Base-by-base conservation (phyloP, 768 basidiomycete genomes). In the Macrocybe gigantea region DNA sequence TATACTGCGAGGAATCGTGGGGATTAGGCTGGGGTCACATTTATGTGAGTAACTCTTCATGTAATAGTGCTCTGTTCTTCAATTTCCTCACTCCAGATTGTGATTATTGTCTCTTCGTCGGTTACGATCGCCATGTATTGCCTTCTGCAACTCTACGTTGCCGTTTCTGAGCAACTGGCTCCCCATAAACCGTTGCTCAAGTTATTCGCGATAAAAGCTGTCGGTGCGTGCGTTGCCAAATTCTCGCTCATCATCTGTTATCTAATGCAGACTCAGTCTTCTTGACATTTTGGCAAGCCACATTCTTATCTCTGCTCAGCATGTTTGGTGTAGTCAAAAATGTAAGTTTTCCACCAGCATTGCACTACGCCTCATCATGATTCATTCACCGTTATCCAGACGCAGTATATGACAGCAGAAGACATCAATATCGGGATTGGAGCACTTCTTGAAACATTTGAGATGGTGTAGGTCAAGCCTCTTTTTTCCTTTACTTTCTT, bases 61-160 rank as follows among this genome's bases (percentile, higher is more conserved):
- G 4, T 4, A 22, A 22, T 22, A 22, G 22, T 22, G 22, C 22
- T 22, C 22, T 22, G 22, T 22, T 22, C 22, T 22, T 22, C 2
- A 22, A 22, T 22, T 4, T 2, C 22, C 22, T 22, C 22, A 22
- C 22, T 31, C 13, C 48, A 84, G 83, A 80, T 85, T 49, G 69
- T 72, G 3, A 57, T 75, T 33, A 64, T 84, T 38, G 77, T 87
- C 35, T 85, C 85, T 1, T 55, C 84, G 34, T 87, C 85, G 0
- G 86, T 91, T 12, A 76, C 85, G 0, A 59, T 88, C 45, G 84
- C 85, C 32, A 88, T 88, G 85, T 90, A 85, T 60, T 85, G 83
- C 59, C 62, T 86, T 49, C 65, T 90, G 14, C 87, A 89, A 59
- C 65, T 91, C 12, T 88, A 85, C 56, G 53, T 86, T 6, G 64